A percentile compares a stretch with the other conserved stretches of the same genome.
Conservation (phyloP, 805 yeast genomes). For the Novakomyces olei region DNA sequence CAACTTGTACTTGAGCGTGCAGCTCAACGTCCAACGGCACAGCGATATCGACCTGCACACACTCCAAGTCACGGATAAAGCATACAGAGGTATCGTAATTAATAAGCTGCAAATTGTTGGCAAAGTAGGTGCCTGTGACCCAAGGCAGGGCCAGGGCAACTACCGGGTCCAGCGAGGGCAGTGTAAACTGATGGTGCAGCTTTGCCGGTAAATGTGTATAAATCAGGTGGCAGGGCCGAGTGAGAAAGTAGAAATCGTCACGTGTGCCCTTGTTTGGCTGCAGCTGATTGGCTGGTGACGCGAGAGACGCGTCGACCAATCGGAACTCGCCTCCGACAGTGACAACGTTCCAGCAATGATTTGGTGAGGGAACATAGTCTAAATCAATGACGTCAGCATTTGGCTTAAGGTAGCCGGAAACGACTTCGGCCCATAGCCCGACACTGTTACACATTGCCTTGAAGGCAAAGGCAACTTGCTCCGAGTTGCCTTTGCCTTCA, state of each 20-base stretch:
- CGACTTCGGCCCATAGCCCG: conserved; percentile 50
- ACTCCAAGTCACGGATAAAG: conserved; percentile 48
- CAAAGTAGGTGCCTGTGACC: conserved; percentile 60
- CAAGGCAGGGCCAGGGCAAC: conserved; percentile 67
- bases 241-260: conserved; percentile 49
- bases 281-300: conserved; percentile 34
- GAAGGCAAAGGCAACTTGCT: conserved; percentile 57
- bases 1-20: conserved; percentile 26
- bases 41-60: conserved; percentile 54
- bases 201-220: conserved; percentile 73
- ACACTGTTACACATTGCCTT: conserved; percentile 48
- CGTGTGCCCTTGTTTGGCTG: conserved; percentile 18
- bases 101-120: conserved; percentile 32
- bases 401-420: conserved; percentile 56
- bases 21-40: conserved; percentile 55
- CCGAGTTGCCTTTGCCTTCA: conserved; percentile 34
- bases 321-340: conserved; percentile 57
- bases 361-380: conserved; percentile 33
- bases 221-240: conserved; percentile 52
- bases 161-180: conserved; percentile 61
- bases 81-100: conserved; percentile 62
- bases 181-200: conserved; percentile 60
- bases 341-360: conserved; percentile 80
- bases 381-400: neutral
- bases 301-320: conserved; percentile 50